Conservation (phyloP, 176 grass and related monocot species). For the Oryza meyeriana region DNA sequence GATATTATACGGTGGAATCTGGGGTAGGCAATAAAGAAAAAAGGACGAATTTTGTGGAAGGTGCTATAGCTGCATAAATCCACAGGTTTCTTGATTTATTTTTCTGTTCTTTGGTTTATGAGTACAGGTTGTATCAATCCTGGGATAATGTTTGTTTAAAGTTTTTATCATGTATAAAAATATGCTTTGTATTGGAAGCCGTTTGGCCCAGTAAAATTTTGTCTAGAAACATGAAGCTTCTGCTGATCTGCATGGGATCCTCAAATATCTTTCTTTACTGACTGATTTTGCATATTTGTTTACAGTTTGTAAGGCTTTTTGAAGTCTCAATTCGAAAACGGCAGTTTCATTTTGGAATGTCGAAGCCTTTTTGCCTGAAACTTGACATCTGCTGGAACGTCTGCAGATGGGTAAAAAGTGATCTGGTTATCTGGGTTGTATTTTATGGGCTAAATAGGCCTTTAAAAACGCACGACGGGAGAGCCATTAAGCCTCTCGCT, state of each 20-base stretch:
- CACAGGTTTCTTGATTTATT: constrained; percentile 16
- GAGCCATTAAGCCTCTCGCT: not conserved
- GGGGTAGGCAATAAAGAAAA: constrained; percentile 28
- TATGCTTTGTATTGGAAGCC: constrained; percentile 1
- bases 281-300: not conserved
- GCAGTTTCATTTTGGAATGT: not conserved
- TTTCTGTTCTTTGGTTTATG: constrained; percentile 15
- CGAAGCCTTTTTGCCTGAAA: not conserved
- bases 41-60: constrained; percentile 2
- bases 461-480: not conserved
- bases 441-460: not conserved
- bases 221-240: not conserved
- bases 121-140: not conserved
- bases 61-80: not conserved
- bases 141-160: constrained; percentile 24
- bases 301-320: not conserved
- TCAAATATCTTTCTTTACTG: not conserved
- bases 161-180: constrained; percentile 27
- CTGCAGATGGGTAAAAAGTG: not conserved
- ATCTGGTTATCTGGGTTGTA: not conserved
- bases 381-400: not conserved
- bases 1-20: constrained; percentile 21
- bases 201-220: constrained; percentile 30
- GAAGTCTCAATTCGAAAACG: not conserved
- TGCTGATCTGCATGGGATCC: not conserved